Evolutionary conservation across 768 basidiomycete species (phyloP), one percentile per base, ranked within the genome.

Genomic region (Russula sp.): DNA sequence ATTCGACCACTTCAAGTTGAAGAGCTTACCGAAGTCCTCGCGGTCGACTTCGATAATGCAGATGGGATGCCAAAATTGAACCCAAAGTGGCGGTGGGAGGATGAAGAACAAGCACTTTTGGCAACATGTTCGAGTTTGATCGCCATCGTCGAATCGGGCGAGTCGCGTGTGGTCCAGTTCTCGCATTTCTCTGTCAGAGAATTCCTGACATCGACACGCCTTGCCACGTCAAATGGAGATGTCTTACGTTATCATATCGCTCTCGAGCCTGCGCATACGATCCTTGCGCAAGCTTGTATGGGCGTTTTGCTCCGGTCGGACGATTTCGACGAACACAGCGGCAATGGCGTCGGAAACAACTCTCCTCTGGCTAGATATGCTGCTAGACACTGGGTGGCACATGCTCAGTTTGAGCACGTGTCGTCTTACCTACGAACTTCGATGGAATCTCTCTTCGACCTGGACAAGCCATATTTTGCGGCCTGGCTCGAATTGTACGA

Each of bases 11-110:
- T 62, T 26, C 38, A 42, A 20, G 60, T 61, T 2, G 32, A 46
- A 22, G 61, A 62, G 16, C 42, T 55, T 1, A 53, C 61, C 1
- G 61, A 61, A 8, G 24, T 61, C 7, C 53, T 55, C 9, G 61
- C 54, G 1, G n/a, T 51, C 14, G 61, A 61, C 42, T 46, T 61
- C 4, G n/a, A 22, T 5, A n/a, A 9, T 10, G 1, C 7, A 3
- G 38, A 24, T 1, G 55, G 11, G 1, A 1, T 32, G 1, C 30
- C 55, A 24, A 56, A 14, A 5, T 42, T 56, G 3, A 46, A 55
- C 26, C 61, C 52, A 3, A 54, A 62, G 0, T 48, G 34, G 61
- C 61, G 61, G 6, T 42, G 26, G 24, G 26, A 38, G 36, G 54
- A 62, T 20, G 44, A 24, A 46, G 61, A 62, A 28, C 53, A 18